Evolutionary conservation across 495 filamentous ascomycete genomes (phyloP), one percentile per base, ranked within the genome.

Genomic region (Lasiosphaeria miniovina): DNA sequence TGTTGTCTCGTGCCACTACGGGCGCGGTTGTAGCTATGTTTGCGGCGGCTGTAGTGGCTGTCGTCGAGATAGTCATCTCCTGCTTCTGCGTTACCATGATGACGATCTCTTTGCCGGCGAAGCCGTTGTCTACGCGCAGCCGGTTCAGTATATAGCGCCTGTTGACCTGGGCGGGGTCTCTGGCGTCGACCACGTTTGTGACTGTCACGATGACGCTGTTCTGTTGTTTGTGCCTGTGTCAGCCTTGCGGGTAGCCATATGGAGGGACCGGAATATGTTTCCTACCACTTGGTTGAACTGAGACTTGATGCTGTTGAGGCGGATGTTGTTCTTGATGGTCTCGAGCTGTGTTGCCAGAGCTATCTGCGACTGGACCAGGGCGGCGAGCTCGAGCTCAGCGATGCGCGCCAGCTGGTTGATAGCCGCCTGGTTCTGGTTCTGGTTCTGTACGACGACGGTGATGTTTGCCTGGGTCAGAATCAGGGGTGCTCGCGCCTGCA

Each of bases 271-370:
- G 24, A 24, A 24, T 24, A 24, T 24, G 24, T 24, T 6, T 58
- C 65, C 56, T 59, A 75, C 72, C 14, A 74, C 73, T 64, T 71
- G 68, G 6, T 63, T 53, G 57, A 71, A 74, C 36, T 65, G 66
- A 14, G 71, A 59, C 51, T 62, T 68, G 59, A 75, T 68, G 51
- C 64, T 63, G 63, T 75, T 75, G 50, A 74, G 43, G 7, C 71
- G 69, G 60, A 75, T 72, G 59, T 75, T 75, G 53, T 73, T 67
- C 66, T 72, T 73, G 62, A 75, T 68, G 17, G 63, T 66, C 52
- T 75, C 57, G 6, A 74, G 62, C 35, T 73, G 66, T 11, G 65
- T 63, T 36, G 67, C 61, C 10, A 73, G 60, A 12, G 68, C 66
- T n/a, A 75, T 41, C 49, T 75, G 60, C 0, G 71, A 66, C 55